Percentiles rank a stretch among this genome's conserved stretches.
phyloP scores from a whole-genome alignment of 2,329 filamentous ascomycete species.

The Aspergillus fumigatiaffinis region DNA sequence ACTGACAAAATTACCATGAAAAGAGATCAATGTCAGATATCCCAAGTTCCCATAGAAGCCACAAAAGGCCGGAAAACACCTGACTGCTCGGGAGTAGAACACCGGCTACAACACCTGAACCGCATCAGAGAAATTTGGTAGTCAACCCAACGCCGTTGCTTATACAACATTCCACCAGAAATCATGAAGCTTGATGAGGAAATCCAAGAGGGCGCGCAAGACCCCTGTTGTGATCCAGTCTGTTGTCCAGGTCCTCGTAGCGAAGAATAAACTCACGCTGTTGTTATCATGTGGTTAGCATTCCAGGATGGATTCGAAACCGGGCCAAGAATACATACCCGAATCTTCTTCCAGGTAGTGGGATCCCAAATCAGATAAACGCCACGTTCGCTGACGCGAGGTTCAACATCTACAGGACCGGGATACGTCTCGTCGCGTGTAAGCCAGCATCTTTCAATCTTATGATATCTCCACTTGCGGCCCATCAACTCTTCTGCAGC shows the following conservation, averaged over 20 bases:
- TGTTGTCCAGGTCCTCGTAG: constrained; percentile 49
- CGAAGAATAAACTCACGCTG: constrained; percentile 48
- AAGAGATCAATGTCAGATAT: constrained; percentile 22
- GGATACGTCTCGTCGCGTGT: constrained; percentile 47
- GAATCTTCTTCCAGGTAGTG: constrained; percentile 47
- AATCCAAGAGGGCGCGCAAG: constrained; percentile 34
- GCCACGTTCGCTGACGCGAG: constrained; percentile 47
- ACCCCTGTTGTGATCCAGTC: constrained; percentile 37
- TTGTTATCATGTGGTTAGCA: constrained; percentile 14
- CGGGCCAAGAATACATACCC: constrained; percentile 31
- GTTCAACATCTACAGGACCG: constrained; percentile 46
- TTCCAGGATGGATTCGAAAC: background rate
- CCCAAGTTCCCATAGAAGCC: constrained; percentile 21
- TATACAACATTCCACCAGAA: constrained; percentile 18
- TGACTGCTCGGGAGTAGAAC: constrained; percentile 19
- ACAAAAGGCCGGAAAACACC: constrained; percentile 26
- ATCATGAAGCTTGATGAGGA: constrained; percentile 35
- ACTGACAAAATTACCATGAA: constrained; percentile 3
- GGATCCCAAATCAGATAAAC: constrained; percentile 51
- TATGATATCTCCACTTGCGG: constrained; percentile 52
- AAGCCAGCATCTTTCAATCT: constrained; percentile 50
- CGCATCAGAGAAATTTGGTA: constrained; percentile 23
- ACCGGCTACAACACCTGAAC: constrained; percentile 21
- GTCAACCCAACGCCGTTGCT: constrained; percentile 32
- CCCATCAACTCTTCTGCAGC: constrained; percentile 60